Base-by-base conservation (phyloP, 345 rosid genomes). In the Litchi chinensis region DNA sequence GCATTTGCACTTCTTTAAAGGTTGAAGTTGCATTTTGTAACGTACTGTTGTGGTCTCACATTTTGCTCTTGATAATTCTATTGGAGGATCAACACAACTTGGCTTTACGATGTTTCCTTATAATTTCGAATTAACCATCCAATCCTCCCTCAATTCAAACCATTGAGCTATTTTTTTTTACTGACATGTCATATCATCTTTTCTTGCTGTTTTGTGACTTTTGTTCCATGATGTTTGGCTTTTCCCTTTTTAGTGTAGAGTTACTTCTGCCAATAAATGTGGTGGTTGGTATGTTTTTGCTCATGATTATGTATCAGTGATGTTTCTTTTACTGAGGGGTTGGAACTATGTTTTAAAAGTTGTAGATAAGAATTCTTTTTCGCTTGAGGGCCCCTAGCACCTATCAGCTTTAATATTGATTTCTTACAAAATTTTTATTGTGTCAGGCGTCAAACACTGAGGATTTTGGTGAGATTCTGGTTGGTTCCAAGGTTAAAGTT, bases 401-500 rank as follows among this genome's bases (percentile, higher is more conserved):
- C 46, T 56, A 16, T 74, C 12, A 78, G 13, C 70, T 46, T 41
- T 75, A 21, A 68, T 10, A 44, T 22, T 59, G 52, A 57, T 74
- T 79, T 81, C 68, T 76, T 76, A 70, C 71, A 79, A 54, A 70
- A 8, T 62, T 59, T 64, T 80, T 87, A 50, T 32, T 72, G 64
- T 87, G 50, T 60, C 89, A 94, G 98, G 89, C 81, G 65, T 79
- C 98, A 85, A 89, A 80, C 80, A 70, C 71, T 62, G 73, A 78
- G 80, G 89, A 70, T 56, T 75, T 65, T 80, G 93, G 80, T 56
- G 90, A 84, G 65, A 85, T 78, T 71, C 77, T 94, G 78, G 90
- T 94, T 83, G 99, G 98, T 59, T 70, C 85, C 16, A 94, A 83
- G 87, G 83, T 97, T 78, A 89, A 86, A 86, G 93, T 97, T 63